These are phyloP conservation scores for Cubamyces lactineus DNA, from an alignment of 768 basidiomycete genomes.

Conservation along the genomic window DNA sequence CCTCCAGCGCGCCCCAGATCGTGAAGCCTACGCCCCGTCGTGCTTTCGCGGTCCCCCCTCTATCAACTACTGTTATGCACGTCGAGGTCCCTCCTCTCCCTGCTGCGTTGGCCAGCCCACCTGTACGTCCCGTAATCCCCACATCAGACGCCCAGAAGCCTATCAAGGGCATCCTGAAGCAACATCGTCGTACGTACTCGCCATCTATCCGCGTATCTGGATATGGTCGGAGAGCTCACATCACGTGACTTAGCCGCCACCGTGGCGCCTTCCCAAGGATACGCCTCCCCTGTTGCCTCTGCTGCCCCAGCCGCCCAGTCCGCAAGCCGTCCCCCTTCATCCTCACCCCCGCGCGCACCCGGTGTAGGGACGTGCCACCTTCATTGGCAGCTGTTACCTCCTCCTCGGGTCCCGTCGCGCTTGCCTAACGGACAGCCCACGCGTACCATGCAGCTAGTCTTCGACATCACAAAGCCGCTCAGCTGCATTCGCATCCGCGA, in stretches of 20 bases:
- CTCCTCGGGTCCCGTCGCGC: background rate
- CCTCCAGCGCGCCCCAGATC: constrained; percentile 11
- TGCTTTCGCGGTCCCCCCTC: constrained; percentile 7
- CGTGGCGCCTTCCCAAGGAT: background rate
- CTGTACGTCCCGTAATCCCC: too few species aligned
- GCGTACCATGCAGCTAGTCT: constrained; percentile 14
- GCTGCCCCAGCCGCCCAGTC: background rate
- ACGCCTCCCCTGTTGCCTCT: background rate
- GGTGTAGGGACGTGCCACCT: background rate
- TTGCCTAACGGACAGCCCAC: background rate
- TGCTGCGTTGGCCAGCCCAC: too few species aligned
- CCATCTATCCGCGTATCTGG: background rate
- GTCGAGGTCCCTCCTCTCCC: constrained; percentile 1
- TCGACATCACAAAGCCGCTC: constrained; percentile 20
- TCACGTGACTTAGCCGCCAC: constrained; percentile 10
- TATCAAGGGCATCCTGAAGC: constrained; percentile 20
- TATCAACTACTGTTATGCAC: constrained; percentile 13
- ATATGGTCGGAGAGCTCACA: background rate
- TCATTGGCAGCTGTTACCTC: constrained; percentile 31
- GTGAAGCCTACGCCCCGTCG: constrained; percentile 23
- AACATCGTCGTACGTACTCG: constrained; percentile 8
- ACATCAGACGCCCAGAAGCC: constrained; percentile 4
- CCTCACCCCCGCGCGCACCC: background rate
- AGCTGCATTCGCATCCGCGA: constrained; percentile 19
- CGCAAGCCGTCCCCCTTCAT: background rate